These are phyloP conservation scores for Asclepias syriaca DNA, from an alignment of 257 asterid species.

Conservation along the genomic window DNA sequence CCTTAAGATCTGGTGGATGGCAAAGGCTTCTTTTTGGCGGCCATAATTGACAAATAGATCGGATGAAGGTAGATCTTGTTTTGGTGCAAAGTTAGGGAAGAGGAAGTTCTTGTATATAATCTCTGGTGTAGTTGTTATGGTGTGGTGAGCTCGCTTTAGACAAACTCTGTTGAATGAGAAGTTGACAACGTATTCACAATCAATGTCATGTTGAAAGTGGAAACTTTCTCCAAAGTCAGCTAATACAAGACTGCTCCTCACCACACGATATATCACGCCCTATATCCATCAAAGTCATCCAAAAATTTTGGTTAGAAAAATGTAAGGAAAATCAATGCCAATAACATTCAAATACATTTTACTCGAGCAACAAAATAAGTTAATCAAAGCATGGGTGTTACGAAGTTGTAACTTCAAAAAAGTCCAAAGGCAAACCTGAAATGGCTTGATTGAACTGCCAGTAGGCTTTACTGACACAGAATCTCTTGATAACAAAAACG, in stretches of 20 bases:
- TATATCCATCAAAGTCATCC: not conserved
- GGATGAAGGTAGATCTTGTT: not conserved
- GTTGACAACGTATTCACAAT: slow-evolving; percentile 17
- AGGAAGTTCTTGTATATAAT: slow-evolving; percentile 10
- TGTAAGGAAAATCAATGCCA: not conserved
- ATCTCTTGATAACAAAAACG: slow-evolving; percentile 25
- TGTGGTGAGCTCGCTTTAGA: slow-evolving; percentile 24
- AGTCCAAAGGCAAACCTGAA: slow-evolving; percentile 18
- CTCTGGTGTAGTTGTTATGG: slow-evolving; percentile 14
- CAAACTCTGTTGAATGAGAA: slow-evolving; percentile 28
- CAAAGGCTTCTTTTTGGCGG: not conserved
- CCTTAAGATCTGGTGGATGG: slow-evolving; percentile 18
- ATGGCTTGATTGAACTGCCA: slow-evolving; percentile 7
- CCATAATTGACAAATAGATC: not conserved
- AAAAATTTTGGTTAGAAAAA: not conserved
- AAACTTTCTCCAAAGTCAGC: slow-evolving; percentile 20
- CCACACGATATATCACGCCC: slow-evolving; percentile 21
- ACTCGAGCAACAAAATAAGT: not conserved
- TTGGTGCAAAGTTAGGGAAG: slow-evolving; percentile 14
- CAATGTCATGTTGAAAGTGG: slow-evolving; percentile 8
- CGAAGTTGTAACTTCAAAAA: not conserved
- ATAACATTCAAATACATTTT: not conserved
- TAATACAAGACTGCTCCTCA: slow-evolving; percentile 11
- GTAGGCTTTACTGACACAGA: slow-evolving; percentile 16
- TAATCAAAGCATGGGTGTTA: not conserved